Base-by-base conservation (phyloP, 768 basidiomycete genomes). In the Trametes coccinea region DNA sequence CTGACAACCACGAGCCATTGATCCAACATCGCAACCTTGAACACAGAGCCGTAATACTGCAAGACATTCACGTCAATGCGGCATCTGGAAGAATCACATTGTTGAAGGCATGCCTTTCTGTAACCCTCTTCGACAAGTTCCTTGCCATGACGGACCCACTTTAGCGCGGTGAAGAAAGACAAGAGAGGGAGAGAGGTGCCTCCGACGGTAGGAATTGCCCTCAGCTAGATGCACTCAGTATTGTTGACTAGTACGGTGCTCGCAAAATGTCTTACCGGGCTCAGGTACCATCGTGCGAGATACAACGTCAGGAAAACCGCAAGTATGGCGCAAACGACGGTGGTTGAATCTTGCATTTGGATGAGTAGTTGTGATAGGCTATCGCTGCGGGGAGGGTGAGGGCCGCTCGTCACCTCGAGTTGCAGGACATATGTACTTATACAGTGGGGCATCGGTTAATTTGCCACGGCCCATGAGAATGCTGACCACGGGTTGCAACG, bases 1-100 rank as follows among this genome's bases (percentile, higher is more conserved):
- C 74, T 77, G 31, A 81, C 68, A 5, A 86, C 72, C 22, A 83
- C 74, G 17, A 78, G 61, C 83, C 83, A 85, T 54, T 75, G 73
- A 45, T 79, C 74, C 47, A 79, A 64, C 51, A 76, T 71, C 0
- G 82, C 73, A 5, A 84, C 70, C 66, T 79, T 80, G 71, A 82
- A 84, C 13, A 60, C 51, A 3, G 55, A 53, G 34, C 62, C 62
- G 40, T 59, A 63, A 40, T 65, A 66, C 67, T 66, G 50, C 16
- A 30, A 27, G 45, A 22, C 7, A 34, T 33, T 34, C 33, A 17
- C n/a, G 2, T 2, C 14, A 17, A 2, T 8, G 22, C 5, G 22
- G 22, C 22, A 22, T 22, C 22, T 22, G 22, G 22, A 14, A 37
- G 54, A 8, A 8, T 33, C 8, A 5, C 4, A 27, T 10, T n/a